Evolutionary conservation across 2,329 filamentous ascomycete species (phyloP).

Genomic region (Zymoseptoria passerinii): DNA sequence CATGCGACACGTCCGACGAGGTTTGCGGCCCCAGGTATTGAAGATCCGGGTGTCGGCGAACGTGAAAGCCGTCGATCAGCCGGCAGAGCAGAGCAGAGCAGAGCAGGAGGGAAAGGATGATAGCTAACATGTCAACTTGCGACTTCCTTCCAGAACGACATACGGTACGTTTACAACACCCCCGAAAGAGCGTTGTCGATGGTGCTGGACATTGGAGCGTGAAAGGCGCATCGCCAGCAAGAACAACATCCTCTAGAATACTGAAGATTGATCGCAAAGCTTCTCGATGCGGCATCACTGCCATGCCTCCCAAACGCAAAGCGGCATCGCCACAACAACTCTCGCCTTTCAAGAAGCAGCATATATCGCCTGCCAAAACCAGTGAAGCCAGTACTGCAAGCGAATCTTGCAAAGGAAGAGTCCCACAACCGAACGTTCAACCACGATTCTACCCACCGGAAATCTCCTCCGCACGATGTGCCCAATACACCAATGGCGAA

Average conservation of each 20-base stretch:
- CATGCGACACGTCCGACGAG: not conserved
- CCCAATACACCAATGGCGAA: constrained; percentile 61
- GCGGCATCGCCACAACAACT: constrained; percentile 26
- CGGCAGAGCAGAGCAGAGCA: not conserved
- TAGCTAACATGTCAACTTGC: not conserved
- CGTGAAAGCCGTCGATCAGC: not conserved
- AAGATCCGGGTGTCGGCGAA: not conserved
- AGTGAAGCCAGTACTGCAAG: constrained; percentile 22
- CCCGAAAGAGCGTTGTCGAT: too few relatives aligned
- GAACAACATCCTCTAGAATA: too few relatives aligned
- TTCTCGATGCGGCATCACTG: not conserved
- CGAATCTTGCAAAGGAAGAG: constrained; percentile 28
- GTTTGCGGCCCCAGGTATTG: not conserved
- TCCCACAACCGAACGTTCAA: constrained; percentile 35
- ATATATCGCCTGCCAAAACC: not conserved
- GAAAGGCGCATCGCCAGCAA: too few relatives aligned
- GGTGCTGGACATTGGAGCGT: too few relatives aligned
- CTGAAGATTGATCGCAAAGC: too few relatives aligned
- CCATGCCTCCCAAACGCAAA: constrained; percentile 24
- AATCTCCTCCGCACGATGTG: constrained; percentile 72
- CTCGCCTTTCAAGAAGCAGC: constrained; percentile 19
- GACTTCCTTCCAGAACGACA: not conserved
- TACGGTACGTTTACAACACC: too few relatives aligned
- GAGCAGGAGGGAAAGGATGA: too few relatives aligned
- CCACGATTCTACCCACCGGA: constrained; percentile 72